A percentile compares a stretch with the other conserved stretches of the same genome.
Evolutionary conservation across 371 early-diverging fungal genomes (phyloP).

Genomic region (Mortierella sp.): DNA sequence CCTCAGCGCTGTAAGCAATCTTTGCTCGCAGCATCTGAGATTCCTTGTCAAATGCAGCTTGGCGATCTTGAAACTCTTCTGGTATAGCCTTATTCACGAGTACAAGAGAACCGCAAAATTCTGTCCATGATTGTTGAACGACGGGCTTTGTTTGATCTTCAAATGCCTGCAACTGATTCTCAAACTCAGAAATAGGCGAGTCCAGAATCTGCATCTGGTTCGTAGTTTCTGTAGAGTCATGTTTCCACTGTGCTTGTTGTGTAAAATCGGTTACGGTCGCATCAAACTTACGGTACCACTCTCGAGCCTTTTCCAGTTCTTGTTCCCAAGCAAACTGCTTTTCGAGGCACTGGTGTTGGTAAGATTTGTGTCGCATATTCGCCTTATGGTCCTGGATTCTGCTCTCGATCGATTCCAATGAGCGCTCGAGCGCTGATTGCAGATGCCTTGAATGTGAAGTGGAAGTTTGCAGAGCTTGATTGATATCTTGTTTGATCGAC

Average conservation of each 20-base stretch:
- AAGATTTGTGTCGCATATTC: constrained; percentile 19
- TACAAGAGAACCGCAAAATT: constrained; percentile 24
- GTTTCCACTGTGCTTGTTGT: constrained; percentile 35
- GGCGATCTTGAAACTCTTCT: constrained; percentile 23
- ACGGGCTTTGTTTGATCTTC: constrained; percentile 25
- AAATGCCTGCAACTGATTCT: constrained; percentile 23
- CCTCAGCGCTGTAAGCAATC: constrained; percentile 35
- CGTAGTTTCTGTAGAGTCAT: not conserved
- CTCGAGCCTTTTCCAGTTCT: constrained; percentile 17
- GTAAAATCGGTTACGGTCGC: constrained; percentile 13
- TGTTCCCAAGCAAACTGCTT: constrained; percentile 43
- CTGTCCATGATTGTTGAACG: constrained; percentile 31
- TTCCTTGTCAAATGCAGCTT: constrained; percentile 9
- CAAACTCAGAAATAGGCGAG: constrained; percentile 18
- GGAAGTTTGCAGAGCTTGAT: constrained; percentile 16
- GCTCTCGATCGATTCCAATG: constrained; percentile 32
- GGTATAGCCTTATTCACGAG: constrained; percentile 26
- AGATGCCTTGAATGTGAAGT: constrained; percentile 38
- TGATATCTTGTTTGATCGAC: constrained; percentile 14
- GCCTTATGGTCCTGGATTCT: constrained; percentile 30
- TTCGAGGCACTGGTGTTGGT: constrained; percentile 32
- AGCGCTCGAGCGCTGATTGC: constrained; percentile 22
- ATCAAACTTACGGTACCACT: constrained; percentile 25
- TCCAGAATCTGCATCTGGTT: constrained; percentile 18
- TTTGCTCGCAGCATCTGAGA: constrained; percentile 17